phyloP scores from a whole-genome alignment of 441 rosid genomes.

The Gossypium armourianum region DNA sequence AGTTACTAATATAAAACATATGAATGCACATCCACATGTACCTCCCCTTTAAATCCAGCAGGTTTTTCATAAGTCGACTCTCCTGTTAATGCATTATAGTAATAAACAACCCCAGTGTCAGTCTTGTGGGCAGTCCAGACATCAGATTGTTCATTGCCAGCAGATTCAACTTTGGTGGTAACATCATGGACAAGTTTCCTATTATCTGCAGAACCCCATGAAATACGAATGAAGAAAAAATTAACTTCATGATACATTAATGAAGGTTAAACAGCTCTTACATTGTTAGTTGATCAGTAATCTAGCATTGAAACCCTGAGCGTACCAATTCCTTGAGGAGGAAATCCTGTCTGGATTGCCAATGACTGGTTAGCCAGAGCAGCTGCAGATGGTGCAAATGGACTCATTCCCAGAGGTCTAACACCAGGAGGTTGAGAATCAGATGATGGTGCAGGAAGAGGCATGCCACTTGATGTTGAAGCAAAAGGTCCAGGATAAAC shows the following conservation, averaged over 20 bases:
- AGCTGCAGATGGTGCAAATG: slow-evolving; percentile 28
- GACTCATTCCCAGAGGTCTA: slow-evolving; percentile 37
- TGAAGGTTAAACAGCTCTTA: slow-evolving; percentile 47
- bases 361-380: slow-evolving; percentile 35
- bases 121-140: slow-evolving; percentile 94
- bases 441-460: slow-evolving; percentile 33
- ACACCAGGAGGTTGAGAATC: slow-evolving; percentile 65
- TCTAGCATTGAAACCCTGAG: slow-evolving; percentile 56
- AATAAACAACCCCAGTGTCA: slow-evolving; percentile 66
- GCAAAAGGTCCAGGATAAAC: slow-evolving; percentile 50
- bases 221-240: slow-evolving; percentile 29
- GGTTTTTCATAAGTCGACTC: slow-evolving; percentile 86
- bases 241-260: slow-evolving; percentile 23
- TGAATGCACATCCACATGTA: slow-evolving; percentile 25
- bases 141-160: slow-evolving; percentile 40
- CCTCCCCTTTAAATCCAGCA: slow-evolving; percentile 68
- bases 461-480: slow-evolving; percentile 36
- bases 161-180: slow-evolving; percentile 24
- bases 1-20: not conserved
- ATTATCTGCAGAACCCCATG: slow-evolving; percentile 42
- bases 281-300: slow-evolving; percentile 46
- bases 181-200: slow-evolving; percentile 35
- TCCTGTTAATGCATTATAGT: slow-evolving; percentile 78
- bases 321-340: slow-evolving; percentile 73
- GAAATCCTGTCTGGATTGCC: slow-evolving; percentile 36